Evolutionary conservation across 768 basidiomycete genomes (phyloP).

Genomic region (Boletus tomentosulus): DNA sequence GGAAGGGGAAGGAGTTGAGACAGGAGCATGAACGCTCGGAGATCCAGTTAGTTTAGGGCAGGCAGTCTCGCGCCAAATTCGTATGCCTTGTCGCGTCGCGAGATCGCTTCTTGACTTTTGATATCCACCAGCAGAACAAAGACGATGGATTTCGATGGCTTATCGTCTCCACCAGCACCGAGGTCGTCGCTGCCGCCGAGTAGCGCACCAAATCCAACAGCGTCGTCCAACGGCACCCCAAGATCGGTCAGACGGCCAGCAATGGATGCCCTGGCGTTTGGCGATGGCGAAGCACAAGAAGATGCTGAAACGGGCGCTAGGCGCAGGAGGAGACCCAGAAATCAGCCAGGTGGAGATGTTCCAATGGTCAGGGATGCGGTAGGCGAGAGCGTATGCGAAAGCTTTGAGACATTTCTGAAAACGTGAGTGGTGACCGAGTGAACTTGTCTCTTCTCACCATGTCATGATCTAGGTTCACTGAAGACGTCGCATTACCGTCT

Average conservation of each 20-base stretch:
- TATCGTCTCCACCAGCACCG: conserved; percentile 54
- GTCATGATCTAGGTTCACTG: conserved; percentile 64
- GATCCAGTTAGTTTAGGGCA: conserved; percentile 34
- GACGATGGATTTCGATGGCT: conserved; percentile 53
- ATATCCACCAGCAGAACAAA: conserved; percentile 4
- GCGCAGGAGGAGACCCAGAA: conserved; percentile 41
- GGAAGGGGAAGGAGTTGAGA: no score
- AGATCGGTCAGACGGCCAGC: conserved; percentile 36
- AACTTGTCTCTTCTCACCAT: background rate
- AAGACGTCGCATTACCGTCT: conserved; percentile 70
- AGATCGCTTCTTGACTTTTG: conserved; percentile 8
- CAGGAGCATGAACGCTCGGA: no score
- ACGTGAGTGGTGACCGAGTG: conserved; percentile 51
- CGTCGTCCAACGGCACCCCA: conserved; percentile 35
- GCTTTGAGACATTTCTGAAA: conserved; percentile 88
- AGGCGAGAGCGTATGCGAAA: conserved; percentile 90
- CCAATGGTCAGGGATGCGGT: conserved; percentile 91
- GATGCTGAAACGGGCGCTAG: conserved; percentile 41
- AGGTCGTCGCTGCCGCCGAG: conserved; percentile 52
- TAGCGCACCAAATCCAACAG: conserved; percentile 40
- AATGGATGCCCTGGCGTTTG: conserved; percentile 52
- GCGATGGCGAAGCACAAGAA: conserved; percentile 46
- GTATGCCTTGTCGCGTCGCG: conserved; percentile 26
- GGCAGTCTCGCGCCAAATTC: conserved; percentile 39
- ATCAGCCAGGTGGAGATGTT: conserved; percentile 57